These are phyloP conservation scores for Harringtonia lauricola DNA, from an alignment of 2,329 filamentous ascomycete species.

Conservation along the genomic window DNA sequence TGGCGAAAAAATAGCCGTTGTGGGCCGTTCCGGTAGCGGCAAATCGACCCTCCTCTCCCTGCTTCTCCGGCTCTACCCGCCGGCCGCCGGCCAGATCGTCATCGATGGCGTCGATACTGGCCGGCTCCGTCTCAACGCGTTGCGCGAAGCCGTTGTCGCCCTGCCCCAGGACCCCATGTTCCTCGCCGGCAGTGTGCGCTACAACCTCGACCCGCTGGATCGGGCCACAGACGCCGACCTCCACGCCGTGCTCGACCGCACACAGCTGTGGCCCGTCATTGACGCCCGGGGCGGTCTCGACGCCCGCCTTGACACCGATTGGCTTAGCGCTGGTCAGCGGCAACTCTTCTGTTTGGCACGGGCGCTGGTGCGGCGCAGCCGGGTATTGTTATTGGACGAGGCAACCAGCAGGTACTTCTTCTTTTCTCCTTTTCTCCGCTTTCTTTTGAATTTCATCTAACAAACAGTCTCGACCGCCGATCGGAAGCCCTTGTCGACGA, in stretches of 20 bases:
- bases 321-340: constrained; percentile 29
- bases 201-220: constrained; percentile 34
- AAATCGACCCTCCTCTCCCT: constrained; percentile 22
- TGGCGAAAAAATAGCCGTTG: constrained; percentile 21
- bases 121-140: constrained; percentile 13
- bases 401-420: constrained; percentile 21
- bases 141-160: constrained; percentile 24
- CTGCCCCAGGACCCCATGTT: constrained; percentile 40
- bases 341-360: constrained; percentile 39
- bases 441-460: no score
- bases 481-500: constrained; percentile 10
- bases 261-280: constrained; percentile 18
- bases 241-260: constrained; percentile 9
- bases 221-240: constrained; percentile 22
- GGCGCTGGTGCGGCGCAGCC: constrained; percentile 25
- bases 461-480: constrained; percentile 10
- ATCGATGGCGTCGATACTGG: constrained; percentile 30
- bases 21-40: constrained; percentile 21
- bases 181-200: constrained; percentile 33
- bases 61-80: constrained; percentile 34
- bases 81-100: constrained; percentile 27
- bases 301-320: constrained; percentile 19
- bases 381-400: constrained; percentile 33
- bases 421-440: background rate
- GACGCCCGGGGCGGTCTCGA: constrained; percentile 26